Conservation (phyloP, 805 yeast genomes). For the Candida lessepsii region DNA sequence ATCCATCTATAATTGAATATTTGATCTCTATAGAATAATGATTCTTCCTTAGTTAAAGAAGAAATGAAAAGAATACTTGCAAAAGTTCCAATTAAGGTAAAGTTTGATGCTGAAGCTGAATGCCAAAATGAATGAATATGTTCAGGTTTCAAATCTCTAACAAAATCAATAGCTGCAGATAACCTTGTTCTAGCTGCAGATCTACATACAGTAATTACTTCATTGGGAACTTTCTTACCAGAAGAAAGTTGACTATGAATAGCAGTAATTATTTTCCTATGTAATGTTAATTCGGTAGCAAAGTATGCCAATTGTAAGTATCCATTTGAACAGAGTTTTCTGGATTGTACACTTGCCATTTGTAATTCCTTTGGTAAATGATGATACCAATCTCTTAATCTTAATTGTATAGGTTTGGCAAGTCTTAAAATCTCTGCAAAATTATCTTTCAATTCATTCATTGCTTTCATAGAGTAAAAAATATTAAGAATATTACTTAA, state of each 20-base stretch:
- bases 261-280: slow-evolving; percentile 67
- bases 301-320: slow-evolving; percentile 81
- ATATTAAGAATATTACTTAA: slow-evolving; percentile 69
- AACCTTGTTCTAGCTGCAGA: slow-evolving; percentile 83
- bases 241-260: slow-evolving; percentile 37
- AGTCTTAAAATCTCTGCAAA: slow-evolving; percentile 66
- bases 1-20: slow-evolving; percentile 76
- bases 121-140: slow-evolving; percentile 92
- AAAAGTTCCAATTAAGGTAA: slow-evolving; percentile 82
- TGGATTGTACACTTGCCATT: slow-evolving; percentile 57
- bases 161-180: slow-evolving; percentile 77
- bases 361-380: slow-evolving; percentile 63
- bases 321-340: slow-evolving; percentile 71
- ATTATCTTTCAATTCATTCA: slow-evolving; percentile 47
- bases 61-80: slow-evolving; percentile 79
- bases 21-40: slow-evolving; percentile 60
- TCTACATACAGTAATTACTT: slow-evolving; percentile 60
- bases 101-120: slow-evolving; percentile 72
- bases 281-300: slow-evolving; percentile 85
- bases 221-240: slow-evolving; percentile 35
- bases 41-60: slow-evolving; percentile 59
- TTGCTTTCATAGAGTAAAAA: slow-evolving; percentile 70
- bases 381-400: slow-evolving; percentile 74
- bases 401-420: slow-evolving; percentile 81
- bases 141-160: slow-evolving; percentile 71